Evolutionary conservation across 371 early-diverging fungal species (phyloP).

Genomic region (Mortierella sp.): DNA sequence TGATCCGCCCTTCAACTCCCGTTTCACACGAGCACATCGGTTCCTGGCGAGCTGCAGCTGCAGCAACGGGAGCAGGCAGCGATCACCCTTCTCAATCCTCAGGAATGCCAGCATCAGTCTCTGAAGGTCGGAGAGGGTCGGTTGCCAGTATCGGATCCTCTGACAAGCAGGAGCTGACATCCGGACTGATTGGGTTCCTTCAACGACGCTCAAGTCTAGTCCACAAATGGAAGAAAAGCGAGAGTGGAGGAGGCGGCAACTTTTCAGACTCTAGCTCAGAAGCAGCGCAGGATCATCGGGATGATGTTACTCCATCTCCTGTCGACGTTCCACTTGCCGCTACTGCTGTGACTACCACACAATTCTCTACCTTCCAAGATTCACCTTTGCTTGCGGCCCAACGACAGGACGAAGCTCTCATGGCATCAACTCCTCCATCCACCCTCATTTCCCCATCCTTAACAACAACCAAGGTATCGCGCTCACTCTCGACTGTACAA

Average conservation of each 20-base stretch:
- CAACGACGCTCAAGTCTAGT: background rate
- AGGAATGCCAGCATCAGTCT: background rate
- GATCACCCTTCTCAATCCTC: background rate
- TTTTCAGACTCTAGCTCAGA: background rate
- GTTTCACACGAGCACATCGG: background rate
- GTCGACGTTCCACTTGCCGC: background rate
- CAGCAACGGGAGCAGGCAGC: background rate
- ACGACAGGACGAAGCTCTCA: background rate
- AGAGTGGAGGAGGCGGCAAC: background rate
- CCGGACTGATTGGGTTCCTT: conserved; percentile 10
- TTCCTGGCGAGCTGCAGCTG: background rate
- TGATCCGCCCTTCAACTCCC: conserved; percentile 3
- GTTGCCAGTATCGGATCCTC: conserved; percentile 15
- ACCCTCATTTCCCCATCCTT: conserved; percentile 41
- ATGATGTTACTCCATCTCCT: background rate
- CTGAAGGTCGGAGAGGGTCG: conserved; percentile 15
- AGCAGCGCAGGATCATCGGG: background rate
- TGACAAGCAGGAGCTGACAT: conserved; percentile 8
- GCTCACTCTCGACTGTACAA: conserved; percentile 44
- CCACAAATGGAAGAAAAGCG: background rate
- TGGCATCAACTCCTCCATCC: conserved; percentile 37
- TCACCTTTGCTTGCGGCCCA: background rate
- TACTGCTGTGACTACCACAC: background rate
- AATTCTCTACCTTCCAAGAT: background rate
- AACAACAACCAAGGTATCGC: conserved; percentile 47